Evolutionary conservation across 2,329 filamentous ascomycete species (phyloP).

Genomic region (Pseudogymnoascus sp.): DNA sequence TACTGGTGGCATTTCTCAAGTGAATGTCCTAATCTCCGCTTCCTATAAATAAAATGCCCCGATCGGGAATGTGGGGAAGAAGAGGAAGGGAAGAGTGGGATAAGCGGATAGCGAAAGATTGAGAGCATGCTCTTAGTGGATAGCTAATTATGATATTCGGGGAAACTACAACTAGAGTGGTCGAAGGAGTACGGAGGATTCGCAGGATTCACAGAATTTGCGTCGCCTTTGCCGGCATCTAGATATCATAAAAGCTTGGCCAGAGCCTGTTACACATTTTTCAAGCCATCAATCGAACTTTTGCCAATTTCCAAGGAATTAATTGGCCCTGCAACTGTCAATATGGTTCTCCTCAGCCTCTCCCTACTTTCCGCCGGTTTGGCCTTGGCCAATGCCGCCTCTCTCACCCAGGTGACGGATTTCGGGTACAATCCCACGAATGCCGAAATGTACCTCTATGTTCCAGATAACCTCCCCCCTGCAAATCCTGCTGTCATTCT

Average conservation of each 20-base stretch:
- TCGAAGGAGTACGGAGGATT: no score
- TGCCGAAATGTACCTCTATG: constrained; percentile 37
- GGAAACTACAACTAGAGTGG: not conserved
- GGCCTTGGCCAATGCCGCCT: not conserved
- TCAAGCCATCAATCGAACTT: not conserved
- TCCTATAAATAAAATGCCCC: no score
- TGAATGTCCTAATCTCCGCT: no score
- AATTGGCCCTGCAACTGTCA: not conserved
- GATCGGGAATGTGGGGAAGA: no score
- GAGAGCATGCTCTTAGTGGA: no score
- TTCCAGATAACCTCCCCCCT: constrained; percentile 35
- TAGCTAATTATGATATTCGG: not conserved
- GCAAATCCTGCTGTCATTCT: not conserved
- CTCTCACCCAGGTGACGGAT: constrained; percentile 24
- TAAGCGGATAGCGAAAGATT: no score
- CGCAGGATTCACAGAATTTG: not conserved
- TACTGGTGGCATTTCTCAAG: no score
- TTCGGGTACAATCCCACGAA: constrained; percentile 34
- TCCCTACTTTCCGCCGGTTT: not conserved
- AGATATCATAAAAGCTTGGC: not conserved
- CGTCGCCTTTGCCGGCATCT: not conserved
- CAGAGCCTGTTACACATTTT: not conserved
- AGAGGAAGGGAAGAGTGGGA: no score
- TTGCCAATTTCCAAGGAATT: not conserved
- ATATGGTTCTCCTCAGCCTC: not conserved